Evolutionary conservation across 768 basidiomycete species (phyloP), one percentile per base, ranked within the genome.

Genomic region (Panaeolus cyanescens): DNA sequence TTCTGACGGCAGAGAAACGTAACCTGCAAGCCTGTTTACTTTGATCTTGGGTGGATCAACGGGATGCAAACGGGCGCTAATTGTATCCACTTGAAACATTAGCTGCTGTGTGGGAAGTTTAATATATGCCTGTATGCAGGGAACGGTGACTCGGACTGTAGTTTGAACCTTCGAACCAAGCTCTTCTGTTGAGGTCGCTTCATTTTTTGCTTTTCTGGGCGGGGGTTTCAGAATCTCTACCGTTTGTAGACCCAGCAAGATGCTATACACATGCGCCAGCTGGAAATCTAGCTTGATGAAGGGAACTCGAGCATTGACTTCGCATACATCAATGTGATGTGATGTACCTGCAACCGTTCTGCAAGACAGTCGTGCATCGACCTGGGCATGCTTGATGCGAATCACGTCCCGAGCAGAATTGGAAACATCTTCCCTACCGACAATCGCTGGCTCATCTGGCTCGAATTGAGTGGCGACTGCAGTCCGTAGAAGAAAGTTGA

Each of bases 231-330:
- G 69, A 1, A 72, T 69, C 62, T 78, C 72, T 45, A 90, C 31
- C 2, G 85, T 85, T 50, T 83, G 81, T 7, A 80, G 55, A 9
- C 88, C 91, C 54, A 93, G 81, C 40, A 95, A 76, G 15, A 79
- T 66, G 65, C 86, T 88, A 70, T 95, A 95, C 31, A 89, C 76
- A 69, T 90, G 86, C 15, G 85, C 83, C 58, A 92, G 73, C 66
- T 86, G 83, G 61, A 93, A 79, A 42, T 76, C 77, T 5, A 79
- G 77, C 33, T 80, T 77, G 31, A 88, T 71, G 55, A 81, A 79
- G 15, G 88, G 85, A 19, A 91, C 73, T n/a, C 75, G 67, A 13
- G 86, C 69, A 1, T 79, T 74, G 20, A 85, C 66, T 3, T 83
- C 77, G 57, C 80, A 84, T 10, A 79, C 72, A 60, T 87, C 83